A percentile compares a stretch with the other conserved stretches of the same genome.
Evolutionary conservation across 106 monocot genomes (phyloP).

Genomic region (Apostasia ramifera): DNA sequence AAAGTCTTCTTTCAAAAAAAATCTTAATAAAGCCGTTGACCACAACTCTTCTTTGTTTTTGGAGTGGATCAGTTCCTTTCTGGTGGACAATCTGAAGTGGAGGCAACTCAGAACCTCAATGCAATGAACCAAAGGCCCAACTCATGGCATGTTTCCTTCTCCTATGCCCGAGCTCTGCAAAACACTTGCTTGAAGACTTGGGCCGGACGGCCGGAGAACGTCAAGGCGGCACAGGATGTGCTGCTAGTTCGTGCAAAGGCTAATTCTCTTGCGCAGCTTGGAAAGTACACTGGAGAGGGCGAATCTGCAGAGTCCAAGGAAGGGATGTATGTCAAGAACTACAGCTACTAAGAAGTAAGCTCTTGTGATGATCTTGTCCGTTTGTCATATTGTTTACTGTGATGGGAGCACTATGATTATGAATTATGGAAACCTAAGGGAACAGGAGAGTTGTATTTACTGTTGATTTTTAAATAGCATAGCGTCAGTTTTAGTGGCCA

Average conservation of each 20-base stretch:
- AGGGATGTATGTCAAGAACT: constrained; percentile 72
- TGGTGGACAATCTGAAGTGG: constrained; percentile 77
- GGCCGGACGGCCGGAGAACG: constrained; percentile 72
- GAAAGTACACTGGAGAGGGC: constrained; percentile 67
- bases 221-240: constrained; percentile 62
- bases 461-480: too few species aligned
- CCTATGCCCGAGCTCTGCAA: constrained; percentile 68
- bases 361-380: not conserved
- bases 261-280: constrained; percentile 76
- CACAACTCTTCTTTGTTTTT: not conserved
- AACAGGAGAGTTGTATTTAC: too few species aligned
- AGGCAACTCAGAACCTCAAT: constrained; percentile 75
- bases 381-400: not conserved
- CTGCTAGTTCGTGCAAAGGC: constrained; percentile 53
- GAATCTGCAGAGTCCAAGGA: constrained; percentile 59
- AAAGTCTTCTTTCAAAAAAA: too few species aligned
- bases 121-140: constrained; percentile 76
- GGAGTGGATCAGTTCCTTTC: constrained; percentile 49
- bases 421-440: too few species aligned
- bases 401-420: too few species aligned
- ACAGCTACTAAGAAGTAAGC: constrained; percentile 40
- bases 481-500: too few species aligned
- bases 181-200: constrained; percentile 86
- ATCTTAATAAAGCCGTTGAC: too few species aligned
- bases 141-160: constrained; percentile 87